Conservation (phyloP, 441 rosid genomes). For the Macaranga tanarius region DNA sequence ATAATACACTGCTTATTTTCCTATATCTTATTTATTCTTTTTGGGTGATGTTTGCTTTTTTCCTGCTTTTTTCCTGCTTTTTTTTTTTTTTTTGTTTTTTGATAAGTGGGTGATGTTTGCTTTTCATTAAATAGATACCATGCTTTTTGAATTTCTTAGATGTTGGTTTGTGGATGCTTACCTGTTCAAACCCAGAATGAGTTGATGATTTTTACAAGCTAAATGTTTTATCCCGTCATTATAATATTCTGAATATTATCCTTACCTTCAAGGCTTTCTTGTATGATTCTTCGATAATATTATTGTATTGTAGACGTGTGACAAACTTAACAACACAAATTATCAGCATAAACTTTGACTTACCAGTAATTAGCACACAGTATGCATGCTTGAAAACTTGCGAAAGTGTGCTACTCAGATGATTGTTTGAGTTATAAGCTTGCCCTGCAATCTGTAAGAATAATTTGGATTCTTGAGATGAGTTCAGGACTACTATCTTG, state of each 20-base stretch:
- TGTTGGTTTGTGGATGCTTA: background rate
- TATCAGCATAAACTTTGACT: background rate
- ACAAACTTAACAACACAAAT: background rate
- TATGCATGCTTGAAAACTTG: background rate
- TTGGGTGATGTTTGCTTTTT: background rate
- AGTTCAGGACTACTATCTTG: background rate
- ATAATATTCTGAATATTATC: background rate
- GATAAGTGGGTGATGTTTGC: background rate
- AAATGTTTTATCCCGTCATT: background rate
- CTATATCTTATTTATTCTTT: background rate
- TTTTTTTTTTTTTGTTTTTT: too few species aligned
- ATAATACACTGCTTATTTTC: background rate
- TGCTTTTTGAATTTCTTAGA: background rate
- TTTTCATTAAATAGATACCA: background rate
- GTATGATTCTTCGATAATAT: background rate
- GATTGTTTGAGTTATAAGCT: slow-evolving; percentile 5
- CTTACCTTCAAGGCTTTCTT: background rate
- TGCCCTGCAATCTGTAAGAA: background rate
- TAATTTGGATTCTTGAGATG: background rate
- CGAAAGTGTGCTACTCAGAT: background rate
- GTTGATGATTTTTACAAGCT: background rate
- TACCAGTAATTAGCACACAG: background rate
- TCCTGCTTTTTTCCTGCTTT: too few species aligned
- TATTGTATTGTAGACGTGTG: background rate
- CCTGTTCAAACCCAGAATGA: background rate